phyloP scores from a whole-genome alignment of 495 filamentous ascomycete genomes.

The Wilcoxina mikolae region DNA sequence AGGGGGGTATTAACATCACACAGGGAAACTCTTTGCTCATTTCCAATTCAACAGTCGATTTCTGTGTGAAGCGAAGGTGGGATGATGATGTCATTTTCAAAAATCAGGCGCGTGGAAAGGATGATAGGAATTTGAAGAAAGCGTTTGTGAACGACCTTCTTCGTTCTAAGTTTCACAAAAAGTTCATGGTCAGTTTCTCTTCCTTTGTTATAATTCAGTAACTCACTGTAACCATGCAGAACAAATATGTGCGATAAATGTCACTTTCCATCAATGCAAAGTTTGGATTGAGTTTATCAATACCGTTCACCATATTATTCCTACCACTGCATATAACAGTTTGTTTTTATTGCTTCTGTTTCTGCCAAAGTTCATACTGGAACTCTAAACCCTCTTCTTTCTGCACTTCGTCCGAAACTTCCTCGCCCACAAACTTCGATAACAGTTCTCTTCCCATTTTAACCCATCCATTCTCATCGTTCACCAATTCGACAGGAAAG shows the following conservation, averaged over 20 bases:
- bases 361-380: slow-evolving; percentile 53
- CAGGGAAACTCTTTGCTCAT: slow-evolving; percentile 86
- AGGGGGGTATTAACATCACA: slow-evolving; percentile 76
- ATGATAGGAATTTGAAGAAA: slow-evolving; percentile 75
- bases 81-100: slow-evolving; percentile 99
- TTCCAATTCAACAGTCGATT: slow-evolving; percentile 41
- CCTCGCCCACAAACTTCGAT: slow-evolving; percentile 45
- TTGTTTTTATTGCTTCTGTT: slow-evolving; percentile 21
- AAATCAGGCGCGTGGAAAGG: slow-evolving; percentile 90
- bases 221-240: slow-evolving; percentile 30
- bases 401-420: slow-evolving; percentile 35
- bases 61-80: slow-evolving; percentile 71
- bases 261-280: neutral
- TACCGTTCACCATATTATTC: neutral
- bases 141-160: slow-evolving; percentile 97
- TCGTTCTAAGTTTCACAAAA: slow-evolving; percentile 90
- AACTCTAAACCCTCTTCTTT: slow-evolving; percentile 45
- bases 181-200: slow-evolving; percentile 66
- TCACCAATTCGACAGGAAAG: slow-evolving; percentile 50
- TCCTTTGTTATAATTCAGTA: neutral
- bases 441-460: slow-evolving; percentile 37
- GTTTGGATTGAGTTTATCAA: no score
- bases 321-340: neutral
- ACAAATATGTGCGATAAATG: slow-evolving; percentile 52
- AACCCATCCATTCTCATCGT: slow-evolving; percentile 35